These are phyloP conservation scores for Aspergillus taichungensis DNA, from an alignment of 495 filamentous ascomycete species.

Conservation along the genomic window DNA sequence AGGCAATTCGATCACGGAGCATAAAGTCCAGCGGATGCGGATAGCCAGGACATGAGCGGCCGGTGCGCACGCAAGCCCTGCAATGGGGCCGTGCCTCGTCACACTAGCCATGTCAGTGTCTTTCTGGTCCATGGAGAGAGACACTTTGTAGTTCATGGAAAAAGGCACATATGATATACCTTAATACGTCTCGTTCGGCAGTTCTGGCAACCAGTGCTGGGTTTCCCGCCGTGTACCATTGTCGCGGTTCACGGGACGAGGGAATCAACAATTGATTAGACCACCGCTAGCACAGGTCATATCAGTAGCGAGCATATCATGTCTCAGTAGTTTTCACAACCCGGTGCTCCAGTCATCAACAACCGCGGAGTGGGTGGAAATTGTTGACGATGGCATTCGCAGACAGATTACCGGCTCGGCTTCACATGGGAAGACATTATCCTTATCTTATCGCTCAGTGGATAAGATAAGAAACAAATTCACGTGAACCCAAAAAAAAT, in stretches of 20 bases:
- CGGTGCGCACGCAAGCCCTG: constrained; percentile 37
- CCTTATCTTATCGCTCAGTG: no score
- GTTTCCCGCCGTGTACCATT: constrained; percentile 70
- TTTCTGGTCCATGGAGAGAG: background rate
- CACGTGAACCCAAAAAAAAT: no score
- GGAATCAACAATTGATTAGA: no score
- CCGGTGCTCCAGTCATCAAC: no score
- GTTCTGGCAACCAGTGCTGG: constrained; percentile 58
- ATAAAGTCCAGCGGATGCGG: constrained; percentile 60
- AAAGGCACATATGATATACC: constrained; percentile 10
- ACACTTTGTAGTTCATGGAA: background rate
- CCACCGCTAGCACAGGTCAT: no score
- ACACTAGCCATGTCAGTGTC: constrained; percentile 22
- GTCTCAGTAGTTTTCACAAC: no score
- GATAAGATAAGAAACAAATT: no score
- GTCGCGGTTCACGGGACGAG: background rate
- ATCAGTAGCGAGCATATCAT: no score
- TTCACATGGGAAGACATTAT: no score
- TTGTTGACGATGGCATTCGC: no score
- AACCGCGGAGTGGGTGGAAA: no score
- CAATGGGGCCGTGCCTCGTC: constrained; percentile 44
- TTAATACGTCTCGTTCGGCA: constrained; percentile 60
- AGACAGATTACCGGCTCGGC: no score
- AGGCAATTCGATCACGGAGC: constrained; percentile 56
- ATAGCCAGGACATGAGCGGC: constrained; percentile 52